Base-by-base conservation (phyloP, 345 rosid genomes). In the Pugionium dolabratum region DNA sequence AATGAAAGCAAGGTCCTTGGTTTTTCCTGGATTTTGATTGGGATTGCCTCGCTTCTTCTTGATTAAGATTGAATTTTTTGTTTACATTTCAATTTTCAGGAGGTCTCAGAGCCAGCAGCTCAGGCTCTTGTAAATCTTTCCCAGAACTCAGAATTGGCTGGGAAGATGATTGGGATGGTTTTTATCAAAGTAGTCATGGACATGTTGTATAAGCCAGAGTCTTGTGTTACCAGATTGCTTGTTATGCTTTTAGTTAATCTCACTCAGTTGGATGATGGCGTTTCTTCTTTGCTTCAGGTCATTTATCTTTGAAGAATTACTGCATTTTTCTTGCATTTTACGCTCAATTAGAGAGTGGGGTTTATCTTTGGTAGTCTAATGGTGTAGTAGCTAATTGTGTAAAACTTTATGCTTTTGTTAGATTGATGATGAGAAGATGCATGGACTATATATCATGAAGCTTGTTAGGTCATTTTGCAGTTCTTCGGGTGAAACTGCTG, bases 231-330 rank as follows among this genome's bases (percentile, higher is more conserved):
- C 5, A 71, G 64, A 31, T 71, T 93, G 71, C 79, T 90, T 72
- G 96, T 90, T 50, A 90, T 90, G 98, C 94, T 93, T 62, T 71
- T 90, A 9, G 96, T 93, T 53, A 93, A 93, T 78, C 91, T 93
- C 59, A 86, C 97, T 11, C 97, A 84, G 61, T 65, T 75, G 59
- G 97, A 93, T 78, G 78, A 74, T 52, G 98, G 97, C 33, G 84
- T 90, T 71, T 75, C 87, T 26, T 79, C 84, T 73, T 76, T 93
- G 83, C 91, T 93, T 68, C 97, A 90, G 98, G 98, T 93, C 34
- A 58, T 72, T 62, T 70, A 33, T 60, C 57, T 31, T 40, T 60
- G 31, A 3, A 18, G 36, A 10, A 7, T 40, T 40, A 40, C n/a
- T 7, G 6, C 1, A 36, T 40, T 8, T 1, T 40, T 40, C 4